These are phyloP conservation scores for Fusarium nisikadoi DNA, from an alignment of 2,329 filamentous ascomycete species.

Conservation along the genomic window DNA sequence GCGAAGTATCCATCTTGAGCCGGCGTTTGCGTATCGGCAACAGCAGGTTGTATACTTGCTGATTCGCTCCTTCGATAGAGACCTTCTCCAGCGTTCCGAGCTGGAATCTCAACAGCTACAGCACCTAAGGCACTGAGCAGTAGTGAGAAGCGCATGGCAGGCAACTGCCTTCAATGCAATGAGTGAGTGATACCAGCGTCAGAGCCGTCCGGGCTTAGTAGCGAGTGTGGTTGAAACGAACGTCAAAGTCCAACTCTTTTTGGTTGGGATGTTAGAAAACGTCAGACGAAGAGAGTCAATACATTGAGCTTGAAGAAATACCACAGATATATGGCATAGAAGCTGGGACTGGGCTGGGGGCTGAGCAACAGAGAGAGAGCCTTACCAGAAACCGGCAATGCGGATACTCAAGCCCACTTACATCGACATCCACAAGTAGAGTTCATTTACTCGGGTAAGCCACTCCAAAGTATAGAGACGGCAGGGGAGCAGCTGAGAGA, in stretches of 20 bases:
- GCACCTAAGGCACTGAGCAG: slow-evolving; percentile 35
- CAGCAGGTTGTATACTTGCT: slow-evolving; percentile 1
- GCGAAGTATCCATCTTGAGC: slow-evolving; percentile 18
- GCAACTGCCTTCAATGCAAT: slow-evolving; percentile 2
- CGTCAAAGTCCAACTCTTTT: slow-evolving; percentile 10
- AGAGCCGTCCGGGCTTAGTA: slow-evolving; percentile 14
- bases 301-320: slow-evolving; percentile 16
- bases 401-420: slow-evolving; percentile 20
- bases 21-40: not conserved
- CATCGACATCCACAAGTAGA: slow-evolving; percentile 23
- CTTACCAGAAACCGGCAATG: slow-evolving; percentile 31
- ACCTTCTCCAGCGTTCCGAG: slow-evolving; percentile 2
- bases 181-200: slow-evolving; percentile 24
- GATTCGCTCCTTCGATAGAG: slow-evolving; percentile 23
- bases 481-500: slow-evolving; percentile 21
- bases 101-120: slow-evolving; percentile 28
- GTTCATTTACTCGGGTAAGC: slow-evolving; percentile 29
- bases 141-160: slow-evolving; percentile 40
- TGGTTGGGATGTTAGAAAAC: slow-evolving; percentile 15
- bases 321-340: slow-evolving; percentile 37
- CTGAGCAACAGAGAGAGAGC: slow-evolving; percentile 35
- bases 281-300: not conserved
- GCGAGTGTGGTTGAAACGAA: slow-evolving; percentile 35
- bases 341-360: slow-evolving; percentile 29
- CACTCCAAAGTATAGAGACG: slow-evolving; percentile 22